Conservation (phyloP, 2,329 filamentous ascomycete genomes). For the Penicillium sp. region DNA sequence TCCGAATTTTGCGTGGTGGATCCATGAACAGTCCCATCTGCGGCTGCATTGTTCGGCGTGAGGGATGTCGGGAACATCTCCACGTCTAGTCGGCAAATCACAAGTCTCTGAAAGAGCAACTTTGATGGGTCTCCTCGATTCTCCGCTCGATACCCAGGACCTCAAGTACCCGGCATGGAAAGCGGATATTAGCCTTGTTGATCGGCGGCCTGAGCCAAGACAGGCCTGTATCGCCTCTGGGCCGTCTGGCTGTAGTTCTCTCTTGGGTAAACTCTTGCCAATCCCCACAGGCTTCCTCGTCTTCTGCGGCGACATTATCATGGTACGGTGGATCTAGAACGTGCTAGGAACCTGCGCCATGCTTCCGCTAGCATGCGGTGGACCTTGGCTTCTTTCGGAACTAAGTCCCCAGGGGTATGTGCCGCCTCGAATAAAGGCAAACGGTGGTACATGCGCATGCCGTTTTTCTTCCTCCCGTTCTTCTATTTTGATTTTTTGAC, state of each 20-base stretch:
- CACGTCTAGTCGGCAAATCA: neutral
- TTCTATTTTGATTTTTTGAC: neutral
- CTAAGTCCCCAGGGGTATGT: neutral
- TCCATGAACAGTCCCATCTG: neutral
- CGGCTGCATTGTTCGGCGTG: neutral
- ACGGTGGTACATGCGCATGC: neutral
- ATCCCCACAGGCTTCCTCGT: conserved; percentile 5
- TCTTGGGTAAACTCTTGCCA: conserved; percentile 5
- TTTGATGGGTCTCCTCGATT: neutral
- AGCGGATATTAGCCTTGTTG: conserved; percentile 4
- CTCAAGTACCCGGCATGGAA: neutral
- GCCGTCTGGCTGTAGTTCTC: neutral
- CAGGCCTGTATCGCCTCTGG: neutral
- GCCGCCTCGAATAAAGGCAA: conserved; percentile 2
- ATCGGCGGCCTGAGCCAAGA: neutral
- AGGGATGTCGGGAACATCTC: neutral
- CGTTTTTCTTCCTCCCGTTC: neutral
- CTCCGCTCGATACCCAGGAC: neutral
- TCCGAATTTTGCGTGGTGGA: neutral
- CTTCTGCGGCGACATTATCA: neutral
- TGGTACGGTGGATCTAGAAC: conserved; percentile 12
- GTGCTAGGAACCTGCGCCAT: conserved; percentile 6
- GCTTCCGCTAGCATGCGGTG: neutral
- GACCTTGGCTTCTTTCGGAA: neutral
- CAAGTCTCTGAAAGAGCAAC: neutral